Evolutionary conservation across 768 basidiomycete genomes (phyloP), one percentile per base, ranked within the genome.

Genomic region (Kwoniella shandongensis): DNA sequence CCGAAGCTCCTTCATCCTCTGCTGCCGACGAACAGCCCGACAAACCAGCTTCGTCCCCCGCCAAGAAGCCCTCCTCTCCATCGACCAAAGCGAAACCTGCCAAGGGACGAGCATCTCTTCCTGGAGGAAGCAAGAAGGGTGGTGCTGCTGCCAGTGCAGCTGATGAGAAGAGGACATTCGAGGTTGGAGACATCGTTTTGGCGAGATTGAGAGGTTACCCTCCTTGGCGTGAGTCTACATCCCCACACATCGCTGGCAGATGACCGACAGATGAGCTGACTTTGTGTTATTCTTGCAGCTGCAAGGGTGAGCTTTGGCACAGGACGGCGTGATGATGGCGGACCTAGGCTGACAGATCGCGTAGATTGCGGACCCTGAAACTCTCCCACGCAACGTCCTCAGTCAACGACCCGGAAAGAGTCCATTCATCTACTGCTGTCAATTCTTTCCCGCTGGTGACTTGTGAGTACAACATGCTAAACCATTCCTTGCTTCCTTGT

Each of bases 131-230:
- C 26, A 66, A 67, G 56, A 66, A 63, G 47, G 51, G 44, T 25
- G 44, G 30, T 27, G 44, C 48, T 38, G 53, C 44, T 15, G 3
- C 47, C 4, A 25, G 13, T 13, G 45, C 44, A 15, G 40, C 27
- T 22, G 55, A 51, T 12, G 55, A 57, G 36, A 55, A 54, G 40
- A 63, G 55, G 51, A 53, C 45, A 44, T 94, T 88, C 76, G 81
- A 82, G 22, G 73, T 82, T 53, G 86, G 88, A 77, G 92, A 98
- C 71, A 81, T 91, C 66, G 91, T 98, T 36, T 84, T 97, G 59
- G 91, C 84, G 23, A 93, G 94, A 81, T 79, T 99, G 74, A 89
- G 89, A 79, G 96, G 94, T 10, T 97, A 81, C 79, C 91, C 96
- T 1, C 82, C 88, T 3, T 99, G 96, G 96, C 96, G 94, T 94